Evolutionary conservation across 768 basidiomycete genomes (phyloP), one percentile per base, ranked within the genome.

Genomic region (Boletus rex-veris): DNA sequence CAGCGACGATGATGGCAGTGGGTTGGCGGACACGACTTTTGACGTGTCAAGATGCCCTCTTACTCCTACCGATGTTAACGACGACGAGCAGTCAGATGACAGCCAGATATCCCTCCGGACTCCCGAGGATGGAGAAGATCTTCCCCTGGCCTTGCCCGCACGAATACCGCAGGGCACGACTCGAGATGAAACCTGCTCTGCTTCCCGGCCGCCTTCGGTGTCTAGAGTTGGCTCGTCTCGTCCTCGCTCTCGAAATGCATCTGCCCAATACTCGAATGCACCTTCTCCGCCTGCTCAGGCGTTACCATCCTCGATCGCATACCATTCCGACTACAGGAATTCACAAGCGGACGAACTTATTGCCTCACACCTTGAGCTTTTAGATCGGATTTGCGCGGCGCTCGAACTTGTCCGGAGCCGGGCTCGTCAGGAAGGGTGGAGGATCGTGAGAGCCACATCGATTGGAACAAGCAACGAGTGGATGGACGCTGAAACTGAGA

Each of bases 391-490:
- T 19, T 70, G 68, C 12, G 69, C 74, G 12, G 73, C 79, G 11
- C 65, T 78, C 28, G 67, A 73, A 9, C 58, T 76, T 10, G 74
- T 80, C 21, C 74, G 76, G 16, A 64, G 72, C 8, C 77, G 80
- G 65, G 42, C 73, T 72, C 46, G 70, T 67, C 43, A 73, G 68
- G 45, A 74, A 68, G 54, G 79, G 73, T 59, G 64, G 73, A 33
- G 66, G 66, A 37, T 74, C 71, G 21, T 77, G 74, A 36, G 73
- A 71, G 57, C 67, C 5, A 61, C 58, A 4, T 40, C 24, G 15
- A 60, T 53, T 10, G 58, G 62, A 45, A 57, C 60, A 58, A 50
- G 52, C 61, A 56, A 64, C 57, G 52, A 52, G 56, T 68, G 66
- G 69, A 54, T 56, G 57, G 69, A 70, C 18, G 7, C 50, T 11